phyloP scores from a whole-genome alignment of 495 filamentous ascomycete species.

The Lepidopterella palustris region DNA sequence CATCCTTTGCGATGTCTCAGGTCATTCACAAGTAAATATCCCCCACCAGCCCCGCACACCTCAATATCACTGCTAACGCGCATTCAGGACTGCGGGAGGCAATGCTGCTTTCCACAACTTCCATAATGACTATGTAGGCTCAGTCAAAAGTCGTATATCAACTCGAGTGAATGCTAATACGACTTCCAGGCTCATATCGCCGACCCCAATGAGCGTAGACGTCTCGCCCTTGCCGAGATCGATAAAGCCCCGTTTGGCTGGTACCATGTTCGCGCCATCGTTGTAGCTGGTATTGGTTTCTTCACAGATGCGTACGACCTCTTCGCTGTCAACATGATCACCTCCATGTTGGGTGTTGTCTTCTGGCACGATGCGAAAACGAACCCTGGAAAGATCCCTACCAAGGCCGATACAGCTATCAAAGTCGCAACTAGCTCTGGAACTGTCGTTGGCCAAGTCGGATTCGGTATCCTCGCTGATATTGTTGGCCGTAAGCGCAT shows the following conservation, averaged over 20 bases:
- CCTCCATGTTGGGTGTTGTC: constrained; percentile 63
- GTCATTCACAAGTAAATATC: neutral
- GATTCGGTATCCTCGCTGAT: constrained; percentile 77
- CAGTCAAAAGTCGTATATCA: constrained; percentile 1
- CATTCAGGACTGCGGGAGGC: constrained; percentile 46
- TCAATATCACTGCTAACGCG: neutral
- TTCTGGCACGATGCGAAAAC: constrained; percentile 52
- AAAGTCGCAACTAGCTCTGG: constrained; percentile 84
- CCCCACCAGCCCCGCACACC: neutral
- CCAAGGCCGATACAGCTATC: constrained; percentile 65
- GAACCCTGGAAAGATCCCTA: constrained; percentile 45
- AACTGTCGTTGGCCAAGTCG: constrained; percentile 77
- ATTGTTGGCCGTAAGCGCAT: constrained; percentile 72
- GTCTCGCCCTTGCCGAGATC: constrained; percentile 69
- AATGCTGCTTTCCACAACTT: constrained; percentile 66
- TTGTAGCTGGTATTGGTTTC: constrained; percentile 80
- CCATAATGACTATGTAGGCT: constrained; percentile 42
- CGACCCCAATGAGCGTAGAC: constrained; percentile 68
- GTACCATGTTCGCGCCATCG: constrained; percentile 67
- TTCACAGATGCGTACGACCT: constrained; percentile 78
- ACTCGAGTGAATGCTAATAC: neutral
- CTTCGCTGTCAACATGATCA: constrained; percentile 65
- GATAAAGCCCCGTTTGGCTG: constrained; percentile 76
- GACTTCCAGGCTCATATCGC: constrained; percentile 47
- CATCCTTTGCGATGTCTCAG: neutral